phyloP scores from a whole-genome alignment of 75 land plant genomes.

The Larix kaempferi region DNA sequence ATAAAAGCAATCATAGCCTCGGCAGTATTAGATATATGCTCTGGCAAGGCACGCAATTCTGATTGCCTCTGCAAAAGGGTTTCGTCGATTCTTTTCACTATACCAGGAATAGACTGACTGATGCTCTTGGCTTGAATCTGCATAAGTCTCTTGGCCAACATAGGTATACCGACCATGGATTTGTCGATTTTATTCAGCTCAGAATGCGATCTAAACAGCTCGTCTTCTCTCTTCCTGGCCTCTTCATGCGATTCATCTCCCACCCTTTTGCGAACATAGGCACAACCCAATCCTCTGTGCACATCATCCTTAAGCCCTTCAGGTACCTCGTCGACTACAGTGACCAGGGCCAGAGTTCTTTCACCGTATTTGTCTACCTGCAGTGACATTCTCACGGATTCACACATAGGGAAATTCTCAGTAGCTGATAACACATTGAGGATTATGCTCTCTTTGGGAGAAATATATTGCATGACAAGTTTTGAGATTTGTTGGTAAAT shows the following conservation, averaged over 20 bases:
- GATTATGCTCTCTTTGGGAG: conserved; percentile 55
- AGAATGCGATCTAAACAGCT: conserved; percentile 41
- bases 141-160: conserved; percentile 35
- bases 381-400: conserved; percentile 64
- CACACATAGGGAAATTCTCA: conserved; percentile 55
- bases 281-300: conserved; percentile 55
- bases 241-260: conserved; percentile 43
- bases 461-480: conserved; percentile 45
- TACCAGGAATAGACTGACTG: conserved; percentile 25
- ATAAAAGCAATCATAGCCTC: conserved; percentile 35
- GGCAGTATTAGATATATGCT: conserved; percentile 9
- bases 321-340: conserved; percentile 43
- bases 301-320: conserved; percentile 60
- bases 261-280: conserved; percentile 52
- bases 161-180: conserved; percentile 49
- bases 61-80: conserved; percentile 18
- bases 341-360: conserved; percentile 47
- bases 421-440: conserved; percentile 53
- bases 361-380: conserved; percentile 34
- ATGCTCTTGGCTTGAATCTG: conserved; percentile 45
- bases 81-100: conserved; percentile 28
- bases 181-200: conserved; percentile 32
- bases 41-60: conserved; percentile 32
- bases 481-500: conserved; percentile 46
- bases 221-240: conserved; percentile 30